phyloP scores from a whole-genome alignment of 2,329 filamentous ascomycete species.

The Talaromyces islandicus region DNA sequence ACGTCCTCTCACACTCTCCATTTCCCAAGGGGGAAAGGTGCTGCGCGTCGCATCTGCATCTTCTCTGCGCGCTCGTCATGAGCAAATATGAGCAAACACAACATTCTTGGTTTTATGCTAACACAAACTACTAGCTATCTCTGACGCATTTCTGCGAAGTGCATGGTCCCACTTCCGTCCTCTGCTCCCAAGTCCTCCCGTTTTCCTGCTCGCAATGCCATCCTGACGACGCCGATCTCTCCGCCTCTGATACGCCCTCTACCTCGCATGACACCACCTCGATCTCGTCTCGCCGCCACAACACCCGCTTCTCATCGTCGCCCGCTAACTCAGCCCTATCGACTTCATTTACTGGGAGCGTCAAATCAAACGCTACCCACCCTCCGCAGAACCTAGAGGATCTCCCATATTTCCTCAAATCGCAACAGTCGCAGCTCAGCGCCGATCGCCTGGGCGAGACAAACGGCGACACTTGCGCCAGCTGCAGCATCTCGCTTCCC shows the following conservation, averaged over 20 bases:
- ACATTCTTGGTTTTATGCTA: not conserved
- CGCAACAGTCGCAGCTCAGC: slow-evolving; percentile 27
- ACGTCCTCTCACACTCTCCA: slow-evolving; percentile 17
- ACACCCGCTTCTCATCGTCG: slow-evolving; percentile 10
- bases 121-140: slow-evolving; percentile 43
- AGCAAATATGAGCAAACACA: not conserved
- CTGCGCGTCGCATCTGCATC: not conserved
- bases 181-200: slow-evolving; percentile 54
- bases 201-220: slow-evolving; percentile 50
- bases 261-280: slow-evolving; percentile 25
- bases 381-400: slow-evolving; percentile 35
- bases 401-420: slow-evolving; percentile 46
- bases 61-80: not conserved
- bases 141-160: slow-evolving; percentile 59
- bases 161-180: slow-evolving; percentile 57
- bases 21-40: too few species aligned
- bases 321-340: slow-evolving; percentile 17
- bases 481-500: slow-evolving; percentile 52
- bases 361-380: slow-evolving; percentile 13
- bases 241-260: slow-evolving; percentile 38
- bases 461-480: slow-evolving; percentile 51
- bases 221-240: slow-evolving; percentile 28
- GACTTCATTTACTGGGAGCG: slow-evolving; percentile 22
- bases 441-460: slow-evolving; percentile 35
- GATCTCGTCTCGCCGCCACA: slow-evolving; percentile 12